These are phyloP conservation scores for Wickerhamiella parazyma DNA, from an alignment of 805 yeast genomes.

Conservation along the genomic window DNA sequence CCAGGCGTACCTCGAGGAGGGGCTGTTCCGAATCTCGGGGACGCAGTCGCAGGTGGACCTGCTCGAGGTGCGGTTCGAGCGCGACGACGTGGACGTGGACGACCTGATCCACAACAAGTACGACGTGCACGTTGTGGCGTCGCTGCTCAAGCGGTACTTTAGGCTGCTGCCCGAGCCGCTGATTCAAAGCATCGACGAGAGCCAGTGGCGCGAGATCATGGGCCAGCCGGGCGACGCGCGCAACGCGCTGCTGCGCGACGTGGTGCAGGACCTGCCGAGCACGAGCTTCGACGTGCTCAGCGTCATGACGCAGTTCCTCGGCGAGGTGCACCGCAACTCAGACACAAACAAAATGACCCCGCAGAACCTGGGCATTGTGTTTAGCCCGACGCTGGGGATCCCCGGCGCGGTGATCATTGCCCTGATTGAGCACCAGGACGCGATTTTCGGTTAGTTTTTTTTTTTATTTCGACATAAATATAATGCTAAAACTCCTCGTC, in stretches of 20 bases:
- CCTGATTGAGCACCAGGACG: slow-evolving; percentile 47
- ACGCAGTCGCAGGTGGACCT: slow-evolving; percentile 50
- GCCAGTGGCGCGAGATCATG: slow-evolving; percentile 19
- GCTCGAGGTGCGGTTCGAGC: slow-evolving; percentile 52
- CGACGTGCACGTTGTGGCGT: slow-evolving; percentile 80
- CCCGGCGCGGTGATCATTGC: slow-evolving; percentile 47
- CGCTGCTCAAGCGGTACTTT: slow-evolving; percentile 67
- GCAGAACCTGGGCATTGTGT: slow-evolving; percentile 64
- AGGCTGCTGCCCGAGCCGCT: slow-evolving; percentile 61
- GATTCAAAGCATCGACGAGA: slow-evolving; percentile 35
- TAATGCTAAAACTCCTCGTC: slow-evolving; percentile 12
- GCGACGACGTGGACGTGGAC: slow-evolving; percentile 16
- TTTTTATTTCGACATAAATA: not conserved
- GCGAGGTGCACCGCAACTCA: slow-evolving; percentile 46
- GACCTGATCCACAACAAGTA: slow-evolving; percentile 16
- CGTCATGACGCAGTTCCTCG: slow-evolving; percentile 53
- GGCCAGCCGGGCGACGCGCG: slow-evolving; percentile 24
- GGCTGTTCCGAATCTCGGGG: slow-evolving; percentile 71
- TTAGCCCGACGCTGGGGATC: slow-evolving; percentile 65
- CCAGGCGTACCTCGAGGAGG: slow-evolving; percentile 74
- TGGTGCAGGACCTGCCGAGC: slow-evolving; percentile 32
- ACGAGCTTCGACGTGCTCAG: slow-evolving; percentile 47
- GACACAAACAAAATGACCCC: slow-evolving; percentile 71
- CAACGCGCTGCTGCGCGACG: slow-evolving; percentile 7
- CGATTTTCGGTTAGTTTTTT: slow-evolving; percentile 32